These are phyloP conservation scores for Kitagawia praeruptora DNA, from an alignment of 129 eudicot species.

Conservation along the genomic window DNA sequence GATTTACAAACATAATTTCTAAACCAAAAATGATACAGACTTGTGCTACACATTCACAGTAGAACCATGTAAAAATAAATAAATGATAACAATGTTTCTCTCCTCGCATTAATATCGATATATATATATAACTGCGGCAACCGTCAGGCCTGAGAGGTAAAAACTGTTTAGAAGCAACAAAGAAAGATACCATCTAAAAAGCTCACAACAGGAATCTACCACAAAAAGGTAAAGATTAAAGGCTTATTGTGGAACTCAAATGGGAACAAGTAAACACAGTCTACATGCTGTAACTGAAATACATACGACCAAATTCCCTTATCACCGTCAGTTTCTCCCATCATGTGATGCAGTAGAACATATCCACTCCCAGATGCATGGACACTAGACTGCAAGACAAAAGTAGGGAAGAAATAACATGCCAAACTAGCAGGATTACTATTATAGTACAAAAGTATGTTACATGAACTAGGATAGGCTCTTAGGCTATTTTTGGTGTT, in stretches of 20 bases:
- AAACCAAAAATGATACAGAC: neutral
- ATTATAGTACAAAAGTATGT: neutral
- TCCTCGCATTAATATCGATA: no score
- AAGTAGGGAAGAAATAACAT: slow-evolving; percentile 6
- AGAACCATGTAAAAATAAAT: neutral
- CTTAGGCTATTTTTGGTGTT: neutral
- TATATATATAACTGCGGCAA: neutral
- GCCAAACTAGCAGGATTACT: neutral
- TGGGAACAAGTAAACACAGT: slow-evolving; percentile 8
- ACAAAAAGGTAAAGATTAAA: neutral
- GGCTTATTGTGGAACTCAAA: neutral
- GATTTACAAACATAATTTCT: neutral
- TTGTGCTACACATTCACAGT: neutral
- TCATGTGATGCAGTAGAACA: slow-evolving; percentile 92
- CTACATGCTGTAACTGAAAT: slow-evolving; percentile 19
- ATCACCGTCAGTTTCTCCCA: slow-evolving; percentile 98
- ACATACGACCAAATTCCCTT: slow-evolving; percentile 99
- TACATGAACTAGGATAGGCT: neutral
- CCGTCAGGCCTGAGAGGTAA: neutral
- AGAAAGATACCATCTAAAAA: neutral
- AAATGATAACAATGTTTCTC: neutral
- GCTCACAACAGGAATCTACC: neutral
- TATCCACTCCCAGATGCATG: slow-evolving; percentile 96
- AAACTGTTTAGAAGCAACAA: neutral
- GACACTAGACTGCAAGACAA: slow-evolving; percentile 58